These are phyloP conservation scores for Dovyalis caffra DNA, from an alignment of 345 rosid species.

Conservation along the genomic window DNA sequence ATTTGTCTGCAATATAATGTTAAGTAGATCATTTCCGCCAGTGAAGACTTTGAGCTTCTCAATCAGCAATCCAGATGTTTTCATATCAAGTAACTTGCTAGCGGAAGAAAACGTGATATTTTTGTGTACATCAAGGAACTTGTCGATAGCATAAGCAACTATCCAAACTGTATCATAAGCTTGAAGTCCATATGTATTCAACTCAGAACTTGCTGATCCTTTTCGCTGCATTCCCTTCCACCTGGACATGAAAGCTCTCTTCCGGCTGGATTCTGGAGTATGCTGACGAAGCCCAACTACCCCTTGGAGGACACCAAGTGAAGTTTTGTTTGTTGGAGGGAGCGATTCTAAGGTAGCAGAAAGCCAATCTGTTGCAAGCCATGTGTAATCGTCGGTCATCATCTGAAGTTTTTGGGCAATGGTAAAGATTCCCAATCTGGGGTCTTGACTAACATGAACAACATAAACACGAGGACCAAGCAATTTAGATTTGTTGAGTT, in stretches of 20 bases:
- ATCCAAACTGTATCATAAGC: slow-evolving; percentile 93
- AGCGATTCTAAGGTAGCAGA: slow-evolving; percentile 68
- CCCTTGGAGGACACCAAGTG: slow-evolving; percentile 48
- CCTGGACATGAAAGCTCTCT: slow-evolving; percentile 40
- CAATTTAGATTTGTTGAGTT: slow-evolving; percentile 49
- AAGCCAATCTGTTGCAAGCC: slow-evolving; percentile 96
- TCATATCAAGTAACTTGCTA: slow-evolving; percentile 28
- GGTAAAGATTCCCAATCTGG: slow-evolving; percentile 53
- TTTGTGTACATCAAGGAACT: slow-evolving; percentile 43
- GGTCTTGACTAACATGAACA: slow-evolving; percentile 71
- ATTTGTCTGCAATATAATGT: slow-evolving; percentile 52
- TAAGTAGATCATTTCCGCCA: slow-evolving; percentile 49
- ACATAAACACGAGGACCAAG: slow-evolving; percentile 72
- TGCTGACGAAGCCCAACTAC: slow-evolving; percentile 72
- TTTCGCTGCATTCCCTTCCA: slow-evolving; percentile 52
- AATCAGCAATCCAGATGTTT: slow-evolving; percentile 36
- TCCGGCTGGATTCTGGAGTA: slow-evolving; percentile 51
- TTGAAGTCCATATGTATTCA: slow-evolving; percentile 63
- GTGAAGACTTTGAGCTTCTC: slow-evolving; percentile 56
- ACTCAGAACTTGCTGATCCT: slow-evolving; percentile 37
- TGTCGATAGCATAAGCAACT: slow-evolving; percentile 59
- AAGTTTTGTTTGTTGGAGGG: slow-evolving; percentile 29
- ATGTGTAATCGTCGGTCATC: slow-evolving; percentile 66
- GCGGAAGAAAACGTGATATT: slow-evolving; percentile 58
- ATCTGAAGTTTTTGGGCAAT: slow-evolving; percentile 60